These are phyloP conservation scores for Candida stauntonica DNA, from an alignment of 805 yeast species.

Conservation along the genomic window DNA sequence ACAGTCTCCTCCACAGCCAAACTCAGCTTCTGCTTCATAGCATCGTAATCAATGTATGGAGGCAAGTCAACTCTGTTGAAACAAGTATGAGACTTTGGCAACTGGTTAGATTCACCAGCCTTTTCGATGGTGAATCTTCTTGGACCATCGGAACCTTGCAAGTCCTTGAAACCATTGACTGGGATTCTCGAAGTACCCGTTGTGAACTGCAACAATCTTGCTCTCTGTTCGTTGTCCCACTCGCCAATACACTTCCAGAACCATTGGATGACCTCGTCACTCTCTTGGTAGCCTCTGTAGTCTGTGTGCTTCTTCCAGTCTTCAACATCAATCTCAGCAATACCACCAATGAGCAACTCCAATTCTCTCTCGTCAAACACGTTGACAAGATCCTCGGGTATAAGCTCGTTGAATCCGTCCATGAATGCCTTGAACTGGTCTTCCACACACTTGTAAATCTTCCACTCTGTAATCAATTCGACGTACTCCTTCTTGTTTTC, in stretches of 20 bases:
- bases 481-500: constrained; percentile 95
- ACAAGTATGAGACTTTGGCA: constrained; percentile 98
- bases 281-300: constrained; percentile 95
- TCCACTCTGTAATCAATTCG: constrained; percentile 94
- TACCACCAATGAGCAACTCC: constrained; percentile 95
- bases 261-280: constrained; percentile 97
- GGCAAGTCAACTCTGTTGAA: constrained; percentile 98
- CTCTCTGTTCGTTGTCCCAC: constrained; percentile 97
- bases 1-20: constrained; percentile 98
- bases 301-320: constrained; percentile 99
- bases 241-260: constrained; percentile 92
- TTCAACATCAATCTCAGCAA: constrained; percentile 95
- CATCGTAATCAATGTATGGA: constrained; percentile 79
- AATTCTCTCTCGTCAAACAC: constrained; percentile 98
- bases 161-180: constrained; percentile 96
- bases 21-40: constrained; percentile 83
- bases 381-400: constrained; percentile 93
- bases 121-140: constrained; percentile 97
- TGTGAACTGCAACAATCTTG: constrained; percentile 91
- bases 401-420: constrained; percentile 95
- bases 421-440: constrained; percentile 95
- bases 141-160: constrained; percentile 99
- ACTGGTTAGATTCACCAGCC: constrained; percentile 89
- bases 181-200: constrained; percentile 99
- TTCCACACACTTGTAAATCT: constrained; percentile 85